These are phyloP conservation scores for Coemansia sp. DNA, from an alignment of 192 early-diverging fungal species.

Conservation along the genomic window DNA sequence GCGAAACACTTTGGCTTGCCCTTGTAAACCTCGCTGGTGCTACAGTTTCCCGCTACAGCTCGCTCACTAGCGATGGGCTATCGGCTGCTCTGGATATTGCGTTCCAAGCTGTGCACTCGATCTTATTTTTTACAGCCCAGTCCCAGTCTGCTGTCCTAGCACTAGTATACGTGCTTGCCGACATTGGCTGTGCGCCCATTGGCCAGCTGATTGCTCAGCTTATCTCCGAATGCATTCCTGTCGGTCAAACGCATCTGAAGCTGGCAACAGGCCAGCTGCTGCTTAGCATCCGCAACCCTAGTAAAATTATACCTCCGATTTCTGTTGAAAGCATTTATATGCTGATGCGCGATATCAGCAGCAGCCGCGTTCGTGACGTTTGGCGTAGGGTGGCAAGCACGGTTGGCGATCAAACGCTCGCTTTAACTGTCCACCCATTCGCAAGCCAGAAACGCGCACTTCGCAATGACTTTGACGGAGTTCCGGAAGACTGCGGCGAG, in stretches of 20 bases:
- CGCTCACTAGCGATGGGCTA: neutral
- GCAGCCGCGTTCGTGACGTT: conserved; percentile 10
- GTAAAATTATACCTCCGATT: neutral
- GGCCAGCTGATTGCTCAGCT: conserved; percentile 5
- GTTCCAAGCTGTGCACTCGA: neutral
- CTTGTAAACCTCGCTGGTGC: conserved; percentile 19
- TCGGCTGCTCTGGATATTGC: conserved; percentile 3
- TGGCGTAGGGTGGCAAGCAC: conserved; percentile 18
- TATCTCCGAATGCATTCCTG: conserved; percentile 6
- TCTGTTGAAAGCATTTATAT: conserved; percentile 8
- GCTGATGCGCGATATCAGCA: conserved; percentile 20
- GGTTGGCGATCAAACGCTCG: conserved; percentile 1
- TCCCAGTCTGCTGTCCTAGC: conserved; percentile 19
- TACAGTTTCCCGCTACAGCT: conserved; percentile 1
- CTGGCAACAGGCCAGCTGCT: conserved; percentile 17
- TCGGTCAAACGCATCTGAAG: conserved; percentile 9
- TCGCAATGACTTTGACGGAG: neutral
- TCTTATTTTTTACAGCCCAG: neutral
- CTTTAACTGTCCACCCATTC: conserved; percentile 6
- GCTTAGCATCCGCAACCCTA: conserved; percentile 10
- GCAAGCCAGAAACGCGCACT: conserved; percentile 1
- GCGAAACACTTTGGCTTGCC: conserved; percentile 18
- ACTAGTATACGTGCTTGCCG: conserved; percentile 17
- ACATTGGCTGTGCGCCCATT: neutral
- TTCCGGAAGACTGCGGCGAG: neutral